Percentiles rank a stretch among this genome's conserved stretches.
Conservation (phyloP, 2,329 filamentous ascomycete genomes). For the Aspergillus fumigatus region DNA sequence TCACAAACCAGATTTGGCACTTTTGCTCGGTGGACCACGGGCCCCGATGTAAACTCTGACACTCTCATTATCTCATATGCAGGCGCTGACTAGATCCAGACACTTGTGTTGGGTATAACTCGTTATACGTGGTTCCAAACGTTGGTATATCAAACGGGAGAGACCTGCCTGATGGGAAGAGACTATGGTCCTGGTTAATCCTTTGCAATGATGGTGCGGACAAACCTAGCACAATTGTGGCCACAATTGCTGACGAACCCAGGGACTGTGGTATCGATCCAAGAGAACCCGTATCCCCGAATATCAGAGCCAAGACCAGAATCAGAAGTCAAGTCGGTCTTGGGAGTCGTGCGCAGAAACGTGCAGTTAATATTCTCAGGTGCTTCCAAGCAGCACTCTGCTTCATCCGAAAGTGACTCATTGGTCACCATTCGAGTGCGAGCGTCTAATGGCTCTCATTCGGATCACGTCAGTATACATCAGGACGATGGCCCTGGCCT, state of each 20-base stretch:
- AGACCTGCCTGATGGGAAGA: constrained; percentile 45
- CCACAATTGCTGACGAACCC: constrained; percentile 5
- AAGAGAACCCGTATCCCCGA: constrained; percentile 55
- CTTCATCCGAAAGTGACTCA: constrained; percentile 44
- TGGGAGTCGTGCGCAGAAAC: constrained; percentile 50
- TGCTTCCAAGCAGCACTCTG: constrained; percentile 51
- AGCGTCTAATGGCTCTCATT: constrained; percentile 27
- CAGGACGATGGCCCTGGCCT: constrained; percentile 54
- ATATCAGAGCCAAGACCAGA: constrained; percentile 31
- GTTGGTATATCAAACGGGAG: constrained; percentile 30
- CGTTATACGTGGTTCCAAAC: constrained; percentile 45
- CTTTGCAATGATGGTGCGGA: constrained; percentile 59
- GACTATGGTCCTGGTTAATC: constrained; percentile 68
- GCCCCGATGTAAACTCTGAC: constrained; percentile 49
- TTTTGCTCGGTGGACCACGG: constrained; percentile 71
- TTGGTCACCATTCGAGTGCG: constrained; percentile 47
- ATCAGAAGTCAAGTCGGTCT: constrained; percentile 23
- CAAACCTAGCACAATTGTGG: background rate
- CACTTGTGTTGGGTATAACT: constrained; percentile 69
- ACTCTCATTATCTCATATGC: background rate
- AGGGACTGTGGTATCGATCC: constrained; percentile 67
- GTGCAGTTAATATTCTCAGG: constrained; percentile 59
- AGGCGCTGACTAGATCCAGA: constrained; percentile 39
- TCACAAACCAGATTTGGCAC: constrained; percentile 69
- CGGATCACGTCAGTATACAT: constrained; percentile 34